Base-by-base conservation (phyloP, 257 asterid species). In the Cordia subcordata region DNA sequence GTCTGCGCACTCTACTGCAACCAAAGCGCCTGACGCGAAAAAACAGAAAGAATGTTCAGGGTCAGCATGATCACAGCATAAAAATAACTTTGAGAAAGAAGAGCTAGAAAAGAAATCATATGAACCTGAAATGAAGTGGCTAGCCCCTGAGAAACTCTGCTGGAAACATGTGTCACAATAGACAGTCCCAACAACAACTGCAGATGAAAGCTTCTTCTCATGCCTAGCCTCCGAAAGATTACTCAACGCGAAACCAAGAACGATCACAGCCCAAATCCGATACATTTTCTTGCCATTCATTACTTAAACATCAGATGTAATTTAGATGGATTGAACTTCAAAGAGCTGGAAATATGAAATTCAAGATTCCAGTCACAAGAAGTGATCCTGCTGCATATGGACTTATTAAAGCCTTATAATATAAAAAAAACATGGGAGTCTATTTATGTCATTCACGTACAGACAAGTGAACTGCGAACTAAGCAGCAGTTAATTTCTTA, bases 91-190 rank as follows among this genome's bases (percentile, higher is more conserved):
- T 2, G 5, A 42, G 14, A n/a, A 42, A 42, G 4, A 13, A 10
- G 14, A 42, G 14, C 49, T 54, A 57, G 35, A 11, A 5, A 35
- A 16, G 55, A 40, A 45, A n/a, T 47, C 11, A 49, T 49, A 49
- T 17, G 56, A 59, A 81, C 98, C 98, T 83, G 87, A 27, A 75
- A 91, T 80, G 75, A 82, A 83, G 79, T 68, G 90, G 78, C 65
- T 63, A 45, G 72, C 44, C 52, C 63, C 53, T 60, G 83, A 62
- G 75, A 69, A 74, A 62, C 71, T 69, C 55, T 68, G 83, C 18
- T 68, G 85, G 79, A 83, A 83, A 53, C 96, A 88, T 8, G 94
- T 80, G 56, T 80, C 85, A 58, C 96, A 88, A 57, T 72, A 85
- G 60, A 88, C 96, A 15, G 82, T 81, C 45, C 96, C 96, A 15